Evolutionary conservation across 2,329 filamentous ascomycete genomes (phyloP).

Genomic region (Dactylellina drechsleri): DNA sequence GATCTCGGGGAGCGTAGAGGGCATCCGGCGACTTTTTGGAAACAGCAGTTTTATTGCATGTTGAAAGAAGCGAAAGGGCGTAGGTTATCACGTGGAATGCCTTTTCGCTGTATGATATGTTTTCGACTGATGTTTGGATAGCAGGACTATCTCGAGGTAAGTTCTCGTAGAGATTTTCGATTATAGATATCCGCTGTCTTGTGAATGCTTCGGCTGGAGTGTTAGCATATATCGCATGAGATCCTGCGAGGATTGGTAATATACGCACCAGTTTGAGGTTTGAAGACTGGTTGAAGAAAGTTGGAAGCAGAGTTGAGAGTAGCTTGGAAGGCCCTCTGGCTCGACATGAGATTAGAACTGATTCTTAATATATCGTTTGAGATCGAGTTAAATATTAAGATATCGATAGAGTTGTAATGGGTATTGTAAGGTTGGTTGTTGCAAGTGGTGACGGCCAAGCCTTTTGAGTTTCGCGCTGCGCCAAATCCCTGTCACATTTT

Average conservation of each 20-base stretch:
- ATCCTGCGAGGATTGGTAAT: not conserved
- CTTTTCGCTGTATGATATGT: conserved; percentile 14
- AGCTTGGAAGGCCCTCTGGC: conserved; percentile 40
- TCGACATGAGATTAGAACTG: conserved; percentile 38
- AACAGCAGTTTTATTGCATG: conserved; percentile 21
- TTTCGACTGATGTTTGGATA: not conserved
- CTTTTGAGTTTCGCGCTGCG: conserved; percentile 27
- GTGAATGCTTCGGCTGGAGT: conserved; percentile 30
- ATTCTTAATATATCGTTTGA: not conserved
- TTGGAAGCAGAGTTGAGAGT: conserved; percentile 28
- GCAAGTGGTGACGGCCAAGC: conserved; percentile 34
- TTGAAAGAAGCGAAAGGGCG: conserved; percentile 22
- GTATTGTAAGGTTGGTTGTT: conserved; percentile 9
- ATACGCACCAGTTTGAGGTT: conserved; percentile 40
- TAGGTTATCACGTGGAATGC: conserved; percentile 29
- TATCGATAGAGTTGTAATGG: not conserved
- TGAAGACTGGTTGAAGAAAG: conserved; percentile 50
- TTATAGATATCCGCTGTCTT: conserved; percentile 36
- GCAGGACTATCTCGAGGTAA: conserved; percentile 20
- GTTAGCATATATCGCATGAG: conserved; percentile 13
- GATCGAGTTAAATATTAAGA: not conserved
- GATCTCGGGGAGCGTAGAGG: conserved; percentile 52
- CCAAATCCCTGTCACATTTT: conserved; percentile 40
- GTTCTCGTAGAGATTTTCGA: conserved; percentile 39
- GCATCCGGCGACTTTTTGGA: conserved; percentile 46